Conservation (phyloP, 2,329 filamentous ascomycete genomes). For the Simplicillium aogashimaense region DNA sequence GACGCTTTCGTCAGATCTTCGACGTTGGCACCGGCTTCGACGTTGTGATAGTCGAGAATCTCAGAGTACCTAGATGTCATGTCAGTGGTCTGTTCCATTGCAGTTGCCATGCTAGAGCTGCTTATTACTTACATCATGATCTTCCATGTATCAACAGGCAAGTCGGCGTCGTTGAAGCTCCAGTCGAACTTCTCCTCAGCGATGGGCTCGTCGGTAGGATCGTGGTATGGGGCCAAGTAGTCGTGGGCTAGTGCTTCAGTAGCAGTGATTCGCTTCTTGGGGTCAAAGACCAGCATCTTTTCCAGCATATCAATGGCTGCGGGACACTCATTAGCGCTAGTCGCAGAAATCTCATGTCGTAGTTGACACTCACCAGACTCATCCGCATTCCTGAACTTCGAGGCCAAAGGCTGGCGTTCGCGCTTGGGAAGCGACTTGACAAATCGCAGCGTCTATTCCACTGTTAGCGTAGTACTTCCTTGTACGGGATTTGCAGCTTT, state of each 20-base stretch:
- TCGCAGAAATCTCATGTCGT: neutral
- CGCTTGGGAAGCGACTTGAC: slow-evolving; percentile 95
- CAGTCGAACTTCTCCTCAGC: slow-evolving; percentile 98
- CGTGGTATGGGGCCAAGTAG: slow-evolving; percentile 93
- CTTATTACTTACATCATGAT: slow-evolving; percentile 83
- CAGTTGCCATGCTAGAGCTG: neutral
- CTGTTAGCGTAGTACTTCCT: slow-evolving; percentile 8
- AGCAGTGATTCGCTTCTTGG: slow-evolving; percentile 88
- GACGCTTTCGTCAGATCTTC: slow-evolving; percentile 20
- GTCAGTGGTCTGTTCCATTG: neutral
- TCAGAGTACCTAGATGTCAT: slow-evolving; percentile 73
- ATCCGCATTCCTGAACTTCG: slow-evolving; percentile 96
- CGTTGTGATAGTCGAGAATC: slow-evolving; percentile 97
- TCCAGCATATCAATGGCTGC: slow-evolving; percentile 87
- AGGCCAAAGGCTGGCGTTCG: slow-evolving; percentile 72
- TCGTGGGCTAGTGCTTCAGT: slow-evolving; percentile 79
- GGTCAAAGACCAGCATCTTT: slow-evolving; percentile 96
- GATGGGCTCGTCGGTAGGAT: slow-evolving; percentile 90
- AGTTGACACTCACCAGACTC: slow-evolving; percentile 52
- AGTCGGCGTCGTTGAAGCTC: slow-evolving; percentile 97
- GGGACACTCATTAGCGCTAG: neutral
- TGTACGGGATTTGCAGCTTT: neutral
- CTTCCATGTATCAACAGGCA: slow-evolving; percentile 99
- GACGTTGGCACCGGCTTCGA: slow-evolving; percentile 47
- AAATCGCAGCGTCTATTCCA: slow-evolving; percentile 73